These are phyloP conservation scores for Collybia mongolica DNA, from an alignment of 768 basidiomycete species.

Conservation along the genomic window DNA sequence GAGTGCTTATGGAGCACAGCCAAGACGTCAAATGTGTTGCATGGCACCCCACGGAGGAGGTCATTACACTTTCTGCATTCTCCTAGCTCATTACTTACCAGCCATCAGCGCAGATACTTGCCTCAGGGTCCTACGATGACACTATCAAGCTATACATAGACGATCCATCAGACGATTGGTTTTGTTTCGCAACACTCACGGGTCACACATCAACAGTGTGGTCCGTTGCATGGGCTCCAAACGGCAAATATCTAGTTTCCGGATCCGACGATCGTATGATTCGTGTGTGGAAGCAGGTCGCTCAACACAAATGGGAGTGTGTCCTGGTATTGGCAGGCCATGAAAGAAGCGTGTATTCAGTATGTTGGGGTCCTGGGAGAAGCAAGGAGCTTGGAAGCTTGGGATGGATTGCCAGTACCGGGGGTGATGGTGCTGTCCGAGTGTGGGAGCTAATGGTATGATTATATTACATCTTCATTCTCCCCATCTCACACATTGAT, in stretches of 20 bases:
- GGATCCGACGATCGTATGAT: slow-evolving; percentile 85
- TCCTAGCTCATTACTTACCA: slow-evolving; percentile 11
- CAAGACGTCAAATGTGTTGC: slow-evolving; percentile 96
- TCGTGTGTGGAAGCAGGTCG: slow-evolving; percentile 77
- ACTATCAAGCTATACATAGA: slow-evolving; percentile 92
- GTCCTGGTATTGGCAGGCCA: slow-evolving; percentile 62
- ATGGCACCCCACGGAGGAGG: slow-evolving; percentile 97
- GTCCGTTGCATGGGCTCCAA: slow-evolving; percentile 80
- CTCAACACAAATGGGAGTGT: slow-evolving; percentile 62
- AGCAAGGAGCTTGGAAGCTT: slow-evolving; percentile 35
- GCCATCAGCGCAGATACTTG: slow-evolving; percentile 69
- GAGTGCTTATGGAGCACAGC: slow-evolving; percentile 93
- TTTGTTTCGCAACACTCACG: slow-evolving; percentile 74
- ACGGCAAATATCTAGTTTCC: slow-evolving; percentile 79
- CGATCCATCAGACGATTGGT: slow-evolving; percentile 95
- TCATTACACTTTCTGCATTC: slow-evolving; percentile 27
- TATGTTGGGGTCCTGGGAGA: slow-evolving; percentile 64
- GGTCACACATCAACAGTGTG: slow-evolving; percentile 91
- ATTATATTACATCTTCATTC: slow-evolving; percentile 5
- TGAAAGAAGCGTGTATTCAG: slow-evolving; percentile 74
- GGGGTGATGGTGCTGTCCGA: slow-evolving; percentile 81
- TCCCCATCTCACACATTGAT: background rate
- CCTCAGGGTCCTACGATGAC: slow-evolving; percentile 96
- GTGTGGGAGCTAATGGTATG: slow-evolving; percentile 76
- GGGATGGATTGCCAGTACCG: slow-evolving; percentile 85